Conservation (phyloP, 177 flowering plant species). For the Vitis hybrid region DNA sequence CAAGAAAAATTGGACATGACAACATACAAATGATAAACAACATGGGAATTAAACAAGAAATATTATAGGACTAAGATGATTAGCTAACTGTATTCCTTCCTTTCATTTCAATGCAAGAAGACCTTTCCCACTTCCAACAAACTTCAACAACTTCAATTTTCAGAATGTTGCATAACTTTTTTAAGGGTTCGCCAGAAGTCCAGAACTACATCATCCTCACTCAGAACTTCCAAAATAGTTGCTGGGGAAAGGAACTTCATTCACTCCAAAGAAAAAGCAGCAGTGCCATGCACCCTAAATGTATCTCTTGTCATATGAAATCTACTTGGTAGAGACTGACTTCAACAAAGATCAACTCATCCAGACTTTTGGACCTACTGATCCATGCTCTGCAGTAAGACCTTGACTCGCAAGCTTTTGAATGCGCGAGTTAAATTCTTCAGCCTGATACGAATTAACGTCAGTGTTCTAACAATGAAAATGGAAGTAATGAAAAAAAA, state of each 20-base stretch:
- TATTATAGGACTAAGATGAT: no score
- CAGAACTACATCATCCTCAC: neutral
- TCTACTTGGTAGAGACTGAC: neutral
- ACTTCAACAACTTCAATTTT: no score
- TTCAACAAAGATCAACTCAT: slow-evolving; percentile 27
- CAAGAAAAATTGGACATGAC: no score
- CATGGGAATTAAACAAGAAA: no score
- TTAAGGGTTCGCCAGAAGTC: no score
- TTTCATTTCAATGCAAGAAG: no score
- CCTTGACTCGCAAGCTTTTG: slow-evolving; percentile 72
- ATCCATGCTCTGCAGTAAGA: slow-evolving; percentile 57
- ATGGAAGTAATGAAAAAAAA: neutral
- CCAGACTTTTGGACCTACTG: slow-evolving; percentile 54
- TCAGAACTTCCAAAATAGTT: neutral
- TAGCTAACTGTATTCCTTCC: rapidly evolving
- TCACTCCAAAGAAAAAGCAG: neutral
- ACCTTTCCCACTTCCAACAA: no score
- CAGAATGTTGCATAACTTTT: no score
- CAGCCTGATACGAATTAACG: slow-evolving; percentile 46
- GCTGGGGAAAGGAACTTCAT: neutral
- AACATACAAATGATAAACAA: no score
- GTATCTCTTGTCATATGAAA: neutral
- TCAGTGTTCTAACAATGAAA: neutral
- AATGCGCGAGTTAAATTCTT: slow-evolving; percentile 80
- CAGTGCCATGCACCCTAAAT: neutral